Base-by-base conservation (phyloP, 441 rosid genomes). In the Melastoma candidum region DNA sequence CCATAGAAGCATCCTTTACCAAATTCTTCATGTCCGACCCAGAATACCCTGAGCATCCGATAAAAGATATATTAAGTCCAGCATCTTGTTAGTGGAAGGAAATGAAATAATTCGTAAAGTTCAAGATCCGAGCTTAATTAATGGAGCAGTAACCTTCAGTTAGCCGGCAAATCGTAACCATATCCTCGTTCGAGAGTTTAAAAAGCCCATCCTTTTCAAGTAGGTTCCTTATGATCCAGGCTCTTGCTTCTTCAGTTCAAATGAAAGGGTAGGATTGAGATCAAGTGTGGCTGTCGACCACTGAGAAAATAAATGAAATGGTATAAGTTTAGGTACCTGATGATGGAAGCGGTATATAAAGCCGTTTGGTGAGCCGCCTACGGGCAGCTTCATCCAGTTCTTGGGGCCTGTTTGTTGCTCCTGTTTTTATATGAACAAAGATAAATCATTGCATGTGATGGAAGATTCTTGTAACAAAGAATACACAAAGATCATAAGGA, bases 11-110 rank as follows among this genome's bases (percentile, higher is more conserved):
- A 54, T 93, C 96, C 71, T 93, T 93, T 58, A 89, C 98, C 57
- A 93, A 65, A 74, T 89, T 89, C 74, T 93, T 93, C 96, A 89
- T 84, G 78, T 88, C 98, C 10, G 98, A 93, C 52, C 97, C 98
- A 12, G 98, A 93, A 67, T 93, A 86, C 45, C 98, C 98, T 92
- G 60, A 55, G 36, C 46, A 29, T 32, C 41, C 41, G 41, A 32
- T 8, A 8, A 52, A 13, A 36, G 36, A 51, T 24, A 14, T 5
- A 46, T 36, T 44, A 36, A 11, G 49, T 5, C 7, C 43, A 24
- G 39, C 41, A 32, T 32, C 41, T 32, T 32, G 50, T 10, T 13
- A 53, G 14, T 36, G 12, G 12, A 12, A 4, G 14, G 56, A 44
- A 43, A 10, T 43, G 9, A 4, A 46, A 11, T 48, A 36, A 17